Evolutionary conservation across 495 filamentous ascomycete species (phyloP), one percentile per base, ranked within the genome.

Genomic region (Aspergillus cristatus): DNA sequence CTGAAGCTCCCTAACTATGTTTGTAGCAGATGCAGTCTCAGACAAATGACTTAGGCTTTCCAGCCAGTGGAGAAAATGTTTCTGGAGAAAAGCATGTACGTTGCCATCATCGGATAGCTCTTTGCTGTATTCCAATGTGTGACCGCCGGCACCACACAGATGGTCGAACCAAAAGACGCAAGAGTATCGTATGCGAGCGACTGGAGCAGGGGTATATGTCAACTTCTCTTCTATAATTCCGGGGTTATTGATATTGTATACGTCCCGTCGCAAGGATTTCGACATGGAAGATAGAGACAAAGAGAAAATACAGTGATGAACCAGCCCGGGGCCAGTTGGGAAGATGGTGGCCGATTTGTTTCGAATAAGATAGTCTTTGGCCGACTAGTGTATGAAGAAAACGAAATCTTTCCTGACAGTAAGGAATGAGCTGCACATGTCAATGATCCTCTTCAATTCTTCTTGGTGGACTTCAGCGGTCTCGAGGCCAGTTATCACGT

Each of bases 351-450:
- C 28, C 14, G 26, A 36, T 14, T 29, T 25, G 7, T 43, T 29
- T 10, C 28, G 10, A 3, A 33, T 14, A 4, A 68, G 34, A 37
- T 45, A 67, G 30, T 68, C 63, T 29, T 59, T 62, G 1, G 52
- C 65, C 0, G 65, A 70, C 36, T 64, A 60, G 46, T 70, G 61
- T 11, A 70, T 35, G 28, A 68, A 55, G 20, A 43, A 61, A 24
- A 70, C 35, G 0, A 30, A 42, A n/a, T 47, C 13, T 0, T 58
- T 38, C 7, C 45, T 50, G 22, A 63, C 28, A 2, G 44, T 42
- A 4, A 53, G 39, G 32, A 50, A 53, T 7, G 46, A 56, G 16
- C 42, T 38, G 35, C 46, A 41, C 12, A 35, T 16, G 7, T 16
- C 37, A 14, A 55, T 39, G 12, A 42, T 29, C 17, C 28, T 20